Conservation (phyloP, 176 grass and related monocot species). For the Carex myosuroides region DNA sequence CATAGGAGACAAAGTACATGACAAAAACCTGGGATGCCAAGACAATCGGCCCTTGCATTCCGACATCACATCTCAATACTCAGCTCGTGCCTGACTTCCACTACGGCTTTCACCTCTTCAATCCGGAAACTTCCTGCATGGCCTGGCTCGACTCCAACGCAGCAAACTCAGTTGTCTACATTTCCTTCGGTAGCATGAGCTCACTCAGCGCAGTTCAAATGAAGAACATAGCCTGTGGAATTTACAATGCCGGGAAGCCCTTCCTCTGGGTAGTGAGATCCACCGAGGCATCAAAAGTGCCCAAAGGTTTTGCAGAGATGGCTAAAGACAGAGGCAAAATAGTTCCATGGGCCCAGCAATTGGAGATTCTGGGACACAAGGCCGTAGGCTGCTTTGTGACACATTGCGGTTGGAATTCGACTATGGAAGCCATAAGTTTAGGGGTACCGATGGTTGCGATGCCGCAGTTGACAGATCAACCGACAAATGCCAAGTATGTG, state of each 20-base stretch:
- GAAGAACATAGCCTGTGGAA: slow-evolving; percentile 21
- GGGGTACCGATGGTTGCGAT: slow-evolving; percentile 20
- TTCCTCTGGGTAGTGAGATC: slow-evolving; percentile 35
- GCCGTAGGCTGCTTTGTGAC: slow-evolving; percentile 31
- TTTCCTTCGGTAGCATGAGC: slow-evolving; percentile 33
- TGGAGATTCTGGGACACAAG: slow-evolving; percentile 21
- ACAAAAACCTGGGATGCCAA: slow-evolving; percentile 14
- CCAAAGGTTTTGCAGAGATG: not conserved
- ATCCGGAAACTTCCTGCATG: slow-evolving; percentile 11
- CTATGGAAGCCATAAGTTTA: slow-evolving; percentile 16
- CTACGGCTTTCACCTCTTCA: slow-evolving; percentile 26
- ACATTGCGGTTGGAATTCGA: slow-evolving; percentile 49
- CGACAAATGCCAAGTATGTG: slow-evolving; percentile 36
- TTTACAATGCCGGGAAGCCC: slow-evolving; percentile 13
- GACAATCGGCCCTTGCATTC: slow-evolving; percentile 31
- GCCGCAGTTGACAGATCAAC: slow-evolving; percentile 38
- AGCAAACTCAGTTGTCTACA: slow-evolving; percentile 23
- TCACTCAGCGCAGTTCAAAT: not conserved
- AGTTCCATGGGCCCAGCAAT: slow-evolving; percentile 20
- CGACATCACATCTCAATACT: slow-evolving; percentile 13
- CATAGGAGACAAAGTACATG: slow-evolving; percentile 34
- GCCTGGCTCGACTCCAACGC: slow-evolving; percentile 27
- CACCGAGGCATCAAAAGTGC: not conserved
- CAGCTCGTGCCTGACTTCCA: not conserved
- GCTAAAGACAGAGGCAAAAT: not conserved